Base-by-base conservation (phyloP, 305 asterid species). In the Rubia peregrina region DNA sequence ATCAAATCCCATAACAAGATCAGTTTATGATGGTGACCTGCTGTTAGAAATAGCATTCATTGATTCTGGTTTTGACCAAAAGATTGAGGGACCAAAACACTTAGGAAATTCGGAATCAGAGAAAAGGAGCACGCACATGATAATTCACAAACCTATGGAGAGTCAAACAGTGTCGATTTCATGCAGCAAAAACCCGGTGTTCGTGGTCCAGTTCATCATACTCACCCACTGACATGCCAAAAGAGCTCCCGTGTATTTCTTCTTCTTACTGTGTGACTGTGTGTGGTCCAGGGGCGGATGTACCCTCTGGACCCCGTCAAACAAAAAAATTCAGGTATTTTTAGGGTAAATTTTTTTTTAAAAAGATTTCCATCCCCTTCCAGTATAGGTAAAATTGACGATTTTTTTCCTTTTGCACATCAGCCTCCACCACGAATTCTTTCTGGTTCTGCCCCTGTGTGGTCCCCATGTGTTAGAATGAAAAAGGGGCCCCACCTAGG, bases 401-500 rank as follows among this genome's bases (percentile, higher is more conserved):
- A n/a, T n/a, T n/a, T n/a, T n/a, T n/a, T n/a, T n/a, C n/a, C n/a
- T n/a, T n/a, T n/a, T n/a, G n/a, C n/a, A n/a, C n/a, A n/a, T n/a
- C n/a, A n/a, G n/a, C n/a, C n/a, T n/a, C n/a, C n/a, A n/a, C n/a
- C n/a, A n/a, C n/a, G n/a, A n/a, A n/a, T n/a, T n/a, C n/a, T n/a
- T n/a, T n/a, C n/a, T n/a, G n/a, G n/a, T n/a, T n/a, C n/a, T n/a
- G n/a, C n/a, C n/a, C n/a, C n/a, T n/a, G 55, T 48, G 55, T 48
- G 53, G n/a, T 17, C 51, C 51, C 51, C 51, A 44, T 44, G 64
- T 65, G 24, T 41, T 59, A 62, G 12, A 43, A 5, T 73, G 57
- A 71, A 74, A 3, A 17, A 13, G 26, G 24, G 64, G 69, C 62
- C 63, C 77, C 80, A 77, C 79, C 77, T 80, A 74, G 33, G 56